These are phyloP conservation scores for Pseudopithomyces chartarum DNA, from an alignment of 2,329 filamentous ascomycete genomes.

Conservation along the genomic window DNA sequence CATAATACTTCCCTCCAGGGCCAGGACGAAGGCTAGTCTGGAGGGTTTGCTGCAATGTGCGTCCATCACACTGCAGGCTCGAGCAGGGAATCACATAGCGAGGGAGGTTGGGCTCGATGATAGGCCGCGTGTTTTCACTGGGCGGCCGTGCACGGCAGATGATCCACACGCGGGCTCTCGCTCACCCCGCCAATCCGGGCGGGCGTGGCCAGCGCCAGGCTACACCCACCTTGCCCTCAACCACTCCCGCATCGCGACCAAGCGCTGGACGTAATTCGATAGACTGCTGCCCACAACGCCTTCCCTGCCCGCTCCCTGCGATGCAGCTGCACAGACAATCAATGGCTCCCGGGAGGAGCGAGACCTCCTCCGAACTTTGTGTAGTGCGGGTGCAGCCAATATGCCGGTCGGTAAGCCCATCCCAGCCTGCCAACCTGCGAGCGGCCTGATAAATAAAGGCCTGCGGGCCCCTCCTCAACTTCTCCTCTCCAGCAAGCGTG, in stretches of 20 bases:
- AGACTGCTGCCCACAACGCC: conserved; percentile 38
- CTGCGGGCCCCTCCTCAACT: conserved; percentile 35
- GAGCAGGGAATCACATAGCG: conserved; percentile 35
- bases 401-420: conserved; percentile 30
- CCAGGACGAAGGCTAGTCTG: not conserved
- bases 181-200: conserved; percentile 25
- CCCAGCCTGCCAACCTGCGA: conserved; percentile 23
- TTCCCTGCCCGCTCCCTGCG: conserved; percentile 36
- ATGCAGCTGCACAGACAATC: conserved; percentile 41
- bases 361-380: conserved; percentile 25
- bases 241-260: conserved; percentile 40
- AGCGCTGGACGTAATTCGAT: conserved; percentile 44
- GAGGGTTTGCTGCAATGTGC: conserved; percentile 39
- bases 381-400: conserved; percentile 26
- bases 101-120: conserved; percentile 9
- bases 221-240: conserved; percentile 32
- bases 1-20: conserved; percentile 14
- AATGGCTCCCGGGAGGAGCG: conserved; percentile 34
- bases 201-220: conserved; percentile 19
- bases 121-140: conserved; percentile 38
- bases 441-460: conserved; percentile 41
- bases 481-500: conserved; percentile 57
- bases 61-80: conserved; percentile 31
- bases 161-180: conserved; percentile 30
- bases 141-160: conserved; percentile 25